Evolutionary conservation across 345 rosid species (phyloP), one percentile per base, ranked within the genome.

Genomic region (Corchorus capsularis): DNA sequence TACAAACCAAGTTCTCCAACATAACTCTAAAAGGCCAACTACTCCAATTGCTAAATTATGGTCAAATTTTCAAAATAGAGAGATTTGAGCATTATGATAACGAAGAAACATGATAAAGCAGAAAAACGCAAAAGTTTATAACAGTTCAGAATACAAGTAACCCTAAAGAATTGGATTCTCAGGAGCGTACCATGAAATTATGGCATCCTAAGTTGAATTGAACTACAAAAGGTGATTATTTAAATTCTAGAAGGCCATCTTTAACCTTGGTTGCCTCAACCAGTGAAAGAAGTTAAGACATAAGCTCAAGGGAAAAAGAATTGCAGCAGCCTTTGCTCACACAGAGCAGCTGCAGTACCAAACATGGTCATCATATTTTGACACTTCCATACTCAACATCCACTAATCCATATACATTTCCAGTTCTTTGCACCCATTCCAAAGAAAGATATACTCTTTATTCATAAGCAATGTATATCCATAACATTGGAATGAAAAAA

Each of bases 11-110:
- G 71, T 47, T 67, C 55, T 19, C 34, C 71, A 66, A 19, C 34
- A 7, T 45, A 45, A 6, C 46, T 66, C 54, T 66, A 45, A 45
- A 66, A 27, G 10, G 53, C 54, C 12, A 35, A 66, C 35, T 45
- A 46, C 12, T 10, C 10, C 71, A 66, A 64, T 64, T 50, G n/a
- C 50, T 64, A 17, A 64, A 64, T 41, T 8, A 64, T 63, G 69
- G 69, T 63, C 49, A 41, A 22, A 63, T 5, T 39, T 39, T n/a
- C 69, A 39, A 63, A 39, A 17, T 63, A 63, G 47, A 63, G 46
- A 45, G 53, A 43, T 19, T 15, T 15, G 2, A 39, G 32, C 15
- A 43, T 19, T 65, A 43, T 19, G 70, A 45, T 65, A 65, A 65
- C 45, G 53, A 45, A 37, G 46, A 43, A 34, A 45, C 34, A 12